Base-by-base conservation (phyloP, 305 asterid genomes). In the Coffea humblotiana region DNA sequence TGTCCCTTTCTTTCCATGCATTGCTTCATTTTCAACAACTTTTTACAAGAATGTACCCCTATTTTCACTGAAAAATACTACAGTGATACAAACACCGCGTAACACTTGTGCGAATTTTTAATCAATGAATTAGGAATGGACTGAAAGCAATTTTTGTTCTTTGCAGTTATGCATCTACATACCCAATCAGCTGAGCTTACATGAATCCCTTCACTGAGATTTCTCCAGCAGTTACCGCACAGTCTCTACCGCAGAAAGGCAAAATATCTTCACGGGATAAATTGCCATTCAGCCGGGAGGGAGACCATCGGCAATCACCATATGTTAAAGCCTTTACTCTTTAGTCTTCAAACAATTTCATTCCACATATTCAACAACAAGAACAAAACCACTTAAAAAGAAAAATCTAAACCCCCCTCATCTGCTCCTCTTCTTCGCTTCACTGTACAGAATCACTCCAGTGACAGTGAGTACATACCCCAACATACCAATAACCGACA, bases 381-480 rank as follows among this genome's bases (percentile, higher is more conserved):
- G 1, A 40, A 8, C 19, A 54, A 14, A 56, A 68, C 19, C 40
- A 29, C 45, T 25, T 10, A 68, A 75, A 54, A 45, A 25, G 11
- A 68, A 75, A 56, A 45, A 9, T 69, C 7, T 52, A 35, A 32
- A n/a, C 65, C 43, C 54, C 65, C 43, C 54, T 88, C 84, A 88
- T 87, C 87, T 90, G 80, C 94, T 90, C 29, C 89, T 90, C 81
- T 91, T 92, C 90, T 92, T 89, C 51, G 86, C 90, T 82, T 87
- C 89, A 35, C 92, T 83, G 76, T 91, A 92, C 83, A 92, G 90
- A 87, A 90, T 56, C 71, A 91, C 97, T 70, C 96, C 93, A 14
- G 85, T 23, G 37, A 91, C 88, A 6, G 96, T 91, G 15, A 92
- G 89, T 60, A 81, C 72, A 72, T 91, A 92, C 60, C 96, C 96